Evolutionary conservation across 129 eudicot species (phyloP).

Genomic region (Chrysanthemum lavandulifolium): DNA sequence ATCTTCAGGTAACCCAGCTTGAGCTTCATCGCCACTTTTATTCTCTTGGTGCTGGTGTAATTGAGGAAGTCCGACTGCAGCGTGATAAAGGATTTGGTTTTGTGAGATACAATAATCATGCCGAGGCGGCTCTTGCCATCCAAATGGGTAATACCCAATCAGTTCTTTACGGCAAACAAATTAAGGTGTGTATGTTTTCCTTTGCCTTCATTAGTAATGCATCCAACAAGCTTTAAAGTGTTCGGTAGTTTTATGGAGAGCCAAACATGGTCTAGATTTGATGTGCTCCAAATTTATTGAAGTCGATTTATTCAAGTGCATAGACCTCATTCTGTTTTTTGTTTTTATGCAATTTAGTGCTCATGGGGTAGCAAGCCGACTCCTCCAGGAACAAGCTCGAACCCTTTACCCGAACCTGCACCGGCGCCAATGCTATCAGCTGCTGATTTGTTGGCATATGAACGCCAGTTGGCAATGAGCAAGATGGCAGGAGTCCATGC

Average conservation of each 20-base stretch:
- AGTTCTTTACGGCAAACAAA: conserved; percentile 61
- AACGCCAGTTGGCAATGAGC: conserved; percentile 72
- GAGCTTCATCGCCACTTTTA: conserved; percentile 90
- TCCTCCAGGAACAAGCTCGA: conserved; percentile 80
- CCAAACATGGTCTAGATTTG: conserved; percentile 10
- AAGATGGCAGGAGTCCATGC: conserved; percentile 56
- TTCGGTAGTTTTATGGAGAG: conserved; percentile 10
- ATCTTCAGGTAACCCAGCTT: conserved; percentile 64
- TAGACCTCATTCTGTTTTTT: neutral
- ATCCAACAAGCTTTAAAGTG: neutral
- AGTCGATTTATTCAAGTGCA: neutral
- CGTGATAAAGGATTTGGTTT: conserved; percentile 97
- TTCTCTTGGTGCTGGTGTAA: conserved; percentile 73
- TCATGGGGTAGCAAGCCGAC: conserved; percentile 98
- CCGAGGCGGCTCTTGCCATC: conserved; percentile 83
- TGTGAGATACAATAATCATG: conserved; percentile 85
- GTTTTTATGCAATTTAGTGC: conserved; percentile 43
- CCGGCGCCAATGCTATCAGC: conserved; percentile 54
- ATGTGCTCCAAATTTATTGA: conserved; percentile 3
- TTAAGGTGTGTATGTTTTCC: conserved; percentile 51
- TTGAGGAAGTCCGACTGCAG: conserved; percentile 88
- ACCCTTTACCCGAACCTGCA: conserved; percentile 83
- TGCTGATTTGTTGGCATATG: conserved; percentile 61
- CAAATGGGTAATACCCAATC: conserved; percentile 79
- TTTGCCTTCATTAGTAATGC: conserved; percentile 10